Base-by-base conservation (phyloP, 2,329 filamentous ascomycete genomes). In the Simplicillium aogashimaense region DNA sequence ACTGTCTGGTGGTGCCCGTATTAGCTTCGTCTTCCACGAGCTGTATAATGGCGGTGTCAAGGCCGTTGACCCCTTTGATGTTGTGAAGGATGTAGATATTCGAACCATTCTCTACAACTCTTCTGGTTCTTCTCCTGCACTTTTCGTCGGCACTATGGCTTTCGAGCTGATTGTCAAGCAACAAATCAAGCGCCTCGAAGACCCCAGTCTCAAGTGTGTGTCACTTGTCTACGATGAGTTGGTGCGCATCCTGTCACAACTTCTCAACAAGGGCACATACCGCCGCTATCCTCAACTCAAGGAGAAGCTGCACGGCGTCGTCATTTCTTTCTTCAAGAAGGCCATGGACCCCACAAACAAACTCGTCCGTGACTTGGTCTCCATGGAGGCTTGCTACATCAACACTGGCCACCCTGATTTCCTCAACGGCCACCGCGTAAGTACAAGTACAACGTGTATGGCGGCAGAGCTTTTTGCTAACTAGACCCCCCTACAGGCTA, bases 391-490 rank as follows among this genome's bases (percentile, higher is more conserved):
- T 12, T 94, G 86, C 67, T 98, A 98, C 61, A 84, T 98, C 71
- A 98, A 98, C 69, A 98, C 94, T 25, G 92, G 88, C 9, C 94
- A 98, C 60, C 92, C 92, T 9, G 92, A 98, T 59, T 98, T 98
- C 65, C 70, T 98, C 48, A 97, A 95, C 57, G 92, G 92, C 18
- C 90, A 95, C 61, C 81, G 89, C 54, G 80, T 81, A 71, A 63
- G 72, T 66, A 10, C n/a, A 4, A n/a, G n/a, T 4, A 8, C 5
- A 7, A 29, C 11, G 2, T 4, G 16, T 37, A 31, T 12, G 40
- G 35, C 53, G 59, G 46, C 17, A 7, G 14, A 57, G 48, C 36
- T 12, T 40, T 8, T 17, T 14, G 14, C 14, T 36, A 33, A 18
- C 41, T 53, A n/a, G n/a, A n/a, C 37, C 3, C 28, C 36, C 43